Evolutionary conservation across 345 rosid species (phyloP), one percentile per base, ranked within the genome.

Genomic region (Brassica incana): DNA sequence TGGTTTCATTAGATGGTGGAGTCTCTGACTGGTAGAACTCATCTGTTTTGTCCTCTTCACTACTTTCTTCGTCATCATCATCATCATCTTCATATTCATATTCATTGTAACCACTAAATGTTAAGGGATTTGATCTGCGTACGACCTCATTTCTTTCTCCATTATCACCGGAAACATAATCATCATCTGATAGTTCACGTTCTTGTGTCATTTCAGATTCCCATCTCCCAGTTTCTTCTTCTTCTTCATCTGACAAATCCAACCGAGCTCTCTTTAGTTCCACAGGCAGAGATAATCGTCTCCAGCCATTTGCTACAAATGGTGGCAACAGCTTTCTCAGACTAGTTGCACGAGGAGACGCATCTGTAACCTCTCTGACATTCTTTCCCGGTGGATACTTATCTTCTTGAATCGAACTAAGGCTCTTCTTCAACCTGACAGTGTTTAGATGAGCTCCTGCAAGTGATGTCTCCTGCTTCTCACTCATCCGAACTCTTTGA

Each of bases 1-100:
- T 79, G 75, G 77, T 83, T 77, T 85, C 92, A 66, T 74, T 50
- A 80, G 85, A 76, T 30, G 48, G 88, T 76, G 85, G 77, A 83
- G 85, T 78, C 35, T 78, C 81, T 43, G 85, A 82, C 50, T 65
- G 85, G 75, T 83, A 62, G 43, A 74, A 78, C 56, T 78, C 65
- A 65, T 82, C 58, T 3, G 60, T 73, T 77, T 63, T 48, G 63
- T 64, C 80, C 64, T 69, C 82, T 67, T 78, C 82, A 76, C 85
- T 74, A 78, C 72, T 78, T 82, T 82, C 56, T 78, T 70, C 75
- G 4, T 79, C 78, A 67, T 38, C 83, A 83, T 75, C 82, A 67
- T 38, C 83, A 82, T 75, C 84, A 78, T 75, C 68, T 56, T 72
- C 80, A 80, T 64, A 69, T 4, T 69, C 79, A 29, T 29, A 29